Conservation (phyloP, 1,284 basidiomycete species). For the Rugiboletus extremiorientalis region DNA sequence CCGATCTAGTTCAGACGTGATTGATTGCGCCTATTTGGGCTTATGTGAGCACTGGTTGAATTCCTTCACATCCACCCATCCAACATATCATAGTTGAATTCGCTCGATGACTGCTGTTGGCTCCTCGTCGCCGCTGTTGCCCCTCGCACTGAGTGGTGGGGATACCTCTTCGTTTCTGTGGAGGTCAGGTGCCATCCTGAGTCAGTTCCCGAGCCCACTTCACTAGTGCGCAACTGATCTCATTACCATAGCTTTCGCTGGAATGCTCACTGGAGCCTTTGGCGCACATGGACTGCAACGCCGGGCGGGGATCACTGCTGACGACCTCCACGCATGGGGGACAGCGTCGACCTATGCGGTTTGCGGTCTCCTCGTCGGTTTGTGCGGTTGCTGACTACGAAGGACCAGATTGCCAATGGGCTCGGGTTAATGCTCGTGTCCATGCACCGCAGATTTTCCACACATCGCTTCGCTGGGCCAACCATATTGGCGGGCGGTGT, state of each 20-base stretch:
- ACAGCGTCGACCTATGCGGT: conserved; percentile 67
- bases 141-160: conserved; percentile 11
- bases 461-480: conserved; percentile 67
- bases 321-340: conserved; percentile 58
- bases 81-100: neutral
- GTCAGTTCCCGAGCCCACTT: conserved; percentile 18
- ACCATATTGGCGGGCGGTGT: conserved; percentile 62
- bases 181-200: conserved; percentile 36
- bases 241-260: conserved; percentile 45
- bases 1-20: neutral
- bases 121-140: conserved; percentile 33
- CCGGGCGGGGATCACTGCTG: conserved; percentile 48
- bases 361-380: conserved; percentile 22
- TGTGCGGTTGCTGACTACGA: conserved; percentile 14
- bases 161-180: conserved; percentile 36
- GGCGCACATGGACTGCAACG: conserved; percentile 64
- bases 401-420: conserved; percentile 69
- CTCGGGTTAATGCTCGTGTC: conserved; percentile 72
- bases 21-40: conserved; percentile 25
- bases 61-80: no score
- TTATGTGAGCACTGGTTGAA: neutral
- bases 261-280: conserved; percentile 68
- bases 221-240: neutral
- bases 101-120: conserved; percentile 17
- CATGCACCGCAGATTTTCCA: conserved; percentile 65